Conservation (phyloP, 208 protist species). For the Leishmania lainsoni region DNA sequence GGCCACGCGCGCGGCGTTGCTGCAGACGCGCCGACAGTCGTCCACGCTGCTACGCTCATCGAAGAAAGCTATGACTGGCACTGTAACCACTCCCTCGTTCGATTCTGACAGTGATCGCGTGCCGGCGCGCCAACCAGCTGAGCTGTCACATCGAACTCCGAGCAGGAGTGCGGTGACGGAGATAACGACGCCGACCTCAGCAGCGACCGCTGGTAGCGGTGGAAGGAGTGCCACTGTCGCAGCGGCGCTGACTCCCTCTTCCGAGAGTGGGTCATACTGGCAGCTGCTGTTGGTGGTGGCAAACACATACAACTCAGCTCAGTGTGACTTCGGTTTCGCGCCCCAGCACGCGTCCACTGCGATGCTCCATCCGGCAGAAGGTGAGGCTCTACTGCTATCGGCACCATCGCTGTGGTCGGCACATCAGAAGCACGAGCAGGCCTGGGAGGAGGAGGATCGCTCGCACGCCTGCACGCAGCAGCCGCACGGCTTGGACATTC, state of each 20-base stretch:
- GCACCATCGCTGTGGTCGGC: constrained; percentile 15
- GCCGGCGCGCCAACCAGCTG: neutral
- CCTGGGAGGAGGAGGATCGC: constrained; percentile 19
- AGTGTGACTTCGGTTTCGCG: constrained; percentile 30
- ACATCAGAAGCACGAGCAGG: constrained; percentile 13
- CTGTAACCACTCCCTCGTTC: neutral
- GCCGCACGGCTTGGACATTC: constrained; percentile 16
- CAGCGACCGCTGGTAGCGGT: neutral
- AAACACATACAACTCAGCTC: constrained; percentile 27
- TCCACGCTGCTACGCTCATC: neutral
- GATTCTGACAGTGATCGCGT: neutral
- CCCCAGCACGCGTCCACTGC: constrained; percentile 14
- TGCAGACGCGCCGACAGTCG: neutral
- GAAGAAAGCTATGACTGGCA: neutral
- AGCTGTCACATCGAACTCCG: neutral
- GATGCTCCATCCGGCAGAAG: neutral
- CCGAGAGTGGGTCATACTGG: neutral
- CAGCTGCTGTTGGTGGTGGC: constrained; percentile 30
- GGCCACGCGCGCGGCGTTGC: constrained; percentile 14
- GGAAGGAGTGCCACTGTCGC: neutral
- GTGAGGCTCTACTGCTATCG: neutral
- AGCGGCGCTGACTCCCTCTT: neutral
- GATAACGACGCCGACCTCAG: neutral
- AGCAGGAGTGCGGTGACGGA: neutral
- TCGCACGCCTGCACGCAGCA: constrained; percentile 21